phyloP scores from a whole-genome alignment of 768 basidiomycete species.

The Mycena chlorophos region DNA sequence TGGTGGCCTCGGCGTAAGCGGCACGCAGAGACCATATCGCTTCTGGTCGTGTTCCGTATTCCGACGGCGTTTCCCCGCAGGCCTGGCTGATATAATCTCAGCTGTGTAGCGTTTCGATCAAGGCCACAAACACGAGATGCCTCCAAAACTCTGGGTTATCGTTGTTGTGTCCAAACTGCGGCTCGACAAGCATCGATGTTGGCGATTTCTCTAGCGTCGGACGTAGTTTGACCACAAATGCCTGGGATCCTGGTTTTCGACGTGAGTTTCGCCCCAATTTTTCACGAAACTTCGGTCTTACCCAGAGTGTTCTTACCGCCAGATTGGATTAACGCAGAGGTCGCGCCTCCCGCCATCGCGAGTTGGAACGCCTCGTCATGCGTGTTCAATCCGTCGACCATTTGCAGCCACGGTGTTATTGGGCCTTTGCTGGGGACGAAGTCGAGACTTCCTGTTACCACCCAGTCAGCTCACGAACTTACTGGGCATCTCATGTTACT shows the following conservation, averaged over 20 bases:
- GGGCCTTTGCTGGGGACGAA: slow-evolving; percentile 68
- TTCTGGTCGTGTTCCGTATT: slow-evolving; percentile 71
- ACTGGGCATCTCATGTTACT: slow-evolving; percentile 6
- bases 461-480: background rate
- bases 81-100: slow-evolving; percentile 47
- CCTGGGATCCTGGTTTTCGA: slow-evolving; percentile 68
- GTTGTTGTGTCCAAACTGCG: slow-evolving; percentile 56
- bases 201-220: slow-evolving; percentile 74
- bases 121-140: slow-evolving; percentile 49
- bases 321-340: slow-evolving; percentile 79
- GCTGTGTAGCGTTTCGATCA: background rate
- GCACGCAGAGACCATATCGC: slow-evolving; percentile 73
- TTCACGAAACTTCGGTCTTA: slow-evolving; percentile 28
- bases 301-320: slow-evolving; percentile 78
- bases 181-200: slow-evolving; percentile 81
- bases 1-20: slow-evolving; percentile 76
- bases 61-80: slow-evolving; percentile 54
- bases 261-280: background rate
- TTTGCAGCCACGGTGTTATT: slow-evolving; percentile 75
- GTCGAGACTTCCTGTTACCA: slow-evolving; percentile 48
- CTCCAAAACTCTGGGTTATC: slow-evolving; percentile 64
- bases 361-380: slow-evolving; percentile 76
- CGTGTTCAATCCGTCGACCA: slow-evolving; percentile 83
- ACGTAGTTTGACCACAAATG: slow-evolving; percentile 83
- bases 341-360: slow-evolving; percentile 85